These are phyloP conservation scores for Plasmodium sp. DNA, from an alignment of 169 alveolate genomes.

Conservation along the genomic window DNA sequence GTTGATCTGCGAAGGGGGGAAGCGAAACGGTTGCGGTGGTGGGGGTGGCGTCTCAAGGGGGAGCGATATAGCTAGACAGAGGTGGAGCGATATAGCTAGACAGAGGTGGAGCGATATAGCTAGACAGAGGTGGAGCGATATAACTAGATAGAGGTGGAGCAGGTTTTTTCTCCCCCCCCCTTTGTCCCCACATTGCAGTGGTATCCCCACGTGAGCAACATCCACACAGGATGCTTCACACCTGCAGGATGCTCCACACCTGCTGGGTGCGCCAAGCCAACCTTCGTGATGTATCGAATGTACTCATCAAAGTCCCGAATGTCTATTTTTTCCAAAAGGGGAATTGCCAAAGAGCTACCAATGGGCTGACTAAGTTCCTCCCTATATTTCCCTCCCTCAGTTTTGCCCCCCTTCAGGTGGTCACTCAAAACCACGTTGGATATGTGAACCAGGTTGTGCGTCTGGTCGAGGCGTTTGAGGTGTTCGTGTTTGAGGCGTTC, in stretches of 20 bases:
- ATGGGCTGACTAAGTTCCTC: not conserved
- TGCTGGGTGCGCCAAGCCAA: not conserved
- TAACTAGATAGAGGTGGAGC: not conserved
- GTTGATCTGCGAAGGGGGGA: not conserved
- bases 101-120: not conserved
- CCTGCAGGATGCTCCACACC: not conserved
- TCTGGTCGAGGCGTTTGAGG: not conserved
- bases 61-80: not conserved
- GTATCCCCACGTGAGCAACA: not conserved
- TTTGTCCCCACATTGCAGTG: not conserved
- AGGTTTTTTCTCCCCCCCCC: not conserved
- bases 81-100: not conserved
- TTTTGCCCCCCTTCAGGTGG: not conserved
- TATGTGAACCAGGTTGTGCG: not conserved
- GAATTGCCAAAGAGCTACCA: not conserved
- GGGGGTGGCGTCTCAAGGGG: not conserved
- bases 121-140: not conserved
- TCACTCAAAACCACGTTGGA: conserved; percentile 21
- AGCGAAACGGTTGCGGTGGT: not conserved
- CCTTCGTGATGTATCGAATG: conserved; percentile 20
- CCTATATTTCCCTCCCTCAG: not conserved
- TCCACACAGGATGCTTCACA: not conserved
- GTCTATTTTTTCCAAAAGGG: conserved; percentile 2
- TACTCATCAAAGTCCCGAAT: conserved; percentile 20
- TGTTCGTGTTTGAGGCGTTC: not conserved